Evolutionary conservation across 495 filamentous ascomycete species (phyloP).

Genomic region (Neurospora sp.): DNA sequence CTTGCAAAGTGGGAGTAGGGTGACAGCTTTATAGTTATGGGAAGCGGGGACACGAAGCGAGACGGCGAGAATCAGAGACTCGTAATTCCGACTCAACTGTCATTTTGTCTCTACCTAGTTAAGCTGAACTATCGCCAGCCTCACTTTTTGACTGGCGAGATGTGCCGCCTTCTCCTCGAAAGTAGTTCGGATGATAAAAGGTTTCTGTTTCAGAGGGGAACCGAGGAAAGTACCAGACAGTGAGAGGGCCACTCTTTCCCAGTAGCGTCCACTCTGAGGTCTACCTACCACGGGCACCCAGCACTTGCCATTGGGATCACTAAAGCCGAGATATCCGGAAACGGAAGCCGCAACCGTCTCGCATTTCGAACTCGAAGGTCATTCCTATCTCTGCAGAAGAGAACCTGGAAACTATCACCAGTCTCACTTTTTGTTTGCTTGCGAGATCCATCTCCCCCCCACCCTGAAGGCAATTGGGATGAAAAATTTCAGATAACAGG

Average conservation of each 20-base stretch:
- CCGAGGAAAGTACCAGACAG: neutral
- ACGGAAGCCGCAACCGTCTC: neutral
- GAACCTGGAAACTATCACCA: neutral
- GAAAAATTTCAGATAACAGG: neutral
- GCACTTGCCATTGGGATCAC: neutral
- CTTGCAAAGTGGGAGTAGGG: neutral
- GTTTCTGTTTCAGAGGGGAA: too few species aligned
- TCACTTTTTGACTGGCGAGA: neutral
- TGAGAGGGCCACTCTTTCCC: neutral
- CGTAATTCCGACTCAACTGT: neutral
- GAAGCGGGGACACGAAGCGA: neutral
- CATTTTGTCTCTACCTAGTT: neutral
- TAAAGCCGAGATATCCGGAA: neutral
- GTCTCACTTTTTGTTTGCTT: neutral
- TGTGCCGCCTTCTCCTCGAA: neutral
- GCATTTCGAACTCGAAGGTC: neutral
- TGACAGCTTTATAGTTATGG: neutral
- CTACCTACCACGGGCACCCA: neutral
- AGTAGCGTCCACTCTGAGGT: neutral
- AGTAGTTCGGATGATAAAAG: neutral
- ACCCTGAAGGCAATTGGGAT: neutral
- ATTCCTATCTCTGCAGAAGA: neutral
- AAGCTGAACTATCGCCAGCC: neutral
- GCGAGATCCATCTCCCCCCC: neutral
- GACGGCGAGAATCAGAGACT: neutral